Evolutionary conservation across 129 eudicot species (phyloP).

Genomic region (Helianthus annuus): DNA sequence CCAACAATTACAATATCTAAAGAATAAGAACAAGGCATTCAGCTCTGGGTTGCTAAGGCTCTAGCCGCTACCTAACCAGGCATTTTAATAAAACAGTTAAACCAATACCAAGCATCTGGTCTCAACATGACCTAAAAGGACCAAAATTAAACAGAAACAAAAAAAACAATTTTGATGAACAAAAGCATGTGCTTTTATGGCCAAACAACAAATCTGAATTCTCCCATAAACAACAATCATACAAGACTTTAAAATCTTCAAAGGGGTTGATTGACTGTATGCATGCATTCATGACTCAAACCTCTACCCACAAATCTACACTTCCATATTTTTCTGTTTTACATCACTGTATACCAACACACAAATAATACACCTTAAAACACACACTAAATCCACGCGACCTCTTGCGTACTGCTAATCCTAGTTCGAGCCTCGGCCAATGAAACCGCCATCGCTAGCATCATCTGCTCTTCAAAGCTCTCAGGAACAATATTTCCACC

Average conservation of each 20-base stretch:
- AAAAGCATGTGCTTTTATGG: neutral
- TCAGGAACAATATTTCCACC: conserved; percentile 59
- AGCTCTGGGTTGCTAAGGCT: too few relatives aligned
- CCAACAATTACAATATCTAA: too few relatives aligned
- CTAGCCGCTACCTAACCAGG: too few relatives aligned
- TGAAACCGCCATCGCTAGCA: conserved; percentile 97
- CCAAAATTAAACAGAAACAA: neutral
- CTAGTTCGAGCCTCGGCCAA: conserved; percentile 83
- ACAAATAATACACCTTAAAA: conserved; percentile 18
- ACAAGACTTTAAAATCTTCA: conserved; percentile 7
- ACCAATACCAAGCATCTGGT: too few relatives aligned
- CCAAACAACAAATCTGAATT: conserved; percentile 22
- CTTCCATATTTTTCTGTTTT: conserved; percentile 18
- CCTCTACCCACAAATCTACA: conserved; percentile 32
- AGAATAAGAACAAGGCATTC: too few relatives aligned
- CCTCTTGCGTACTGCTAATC: conserved; percentile 53
- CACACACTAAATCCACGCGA: conserved; percentile 72
- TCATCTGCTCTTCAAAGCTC: conserved; percentile 96
- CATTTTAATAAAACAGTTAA: too few relatives aligned
- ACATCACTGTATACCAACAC: conserved; percentile 37
- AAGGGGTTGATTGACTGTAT: neutral
- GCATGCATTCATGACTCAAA: conserved; percentile 29
- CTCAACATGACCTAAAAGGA: neutral
- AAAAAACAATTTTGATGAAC: too few relatives aligned
- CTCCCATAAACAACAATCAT: conserved; percentile 28